Conservation (phyloP, 352 stramenopile species). For the Globisporangium mamillatum region DNA sequence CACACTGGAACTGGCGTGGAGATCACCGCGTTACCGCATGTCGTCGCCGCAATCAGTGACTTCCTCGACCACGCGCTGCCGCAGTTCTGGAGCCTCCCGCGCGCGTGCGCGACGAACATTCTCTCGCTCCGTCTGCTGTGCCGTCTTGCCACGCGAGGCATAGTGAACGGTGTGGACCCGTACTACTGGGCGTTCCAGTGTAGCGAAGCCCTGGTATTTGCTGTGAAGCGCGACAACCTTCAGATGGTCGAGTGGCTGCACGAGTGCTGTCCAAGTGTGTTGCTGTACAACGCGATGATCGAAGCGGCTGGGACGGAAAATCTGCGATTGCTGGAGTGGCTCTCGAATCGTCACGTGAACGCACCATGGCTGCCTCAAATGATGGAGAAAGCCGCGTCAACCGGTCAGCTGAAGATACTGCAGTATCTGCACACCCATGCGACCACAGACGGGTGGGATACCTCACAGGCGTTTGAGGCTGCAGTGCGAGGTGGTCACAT, state of each 20-base stretch:
- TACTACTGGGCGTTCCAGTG: conserved; percentile 2
- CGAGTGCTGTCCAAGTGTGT: background rate
- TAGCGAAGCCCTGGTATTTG: background rate
- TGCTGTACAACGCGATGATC: background rate
- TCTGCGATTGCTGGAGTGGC: background rate
- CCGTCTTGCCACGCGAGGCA: background rate
- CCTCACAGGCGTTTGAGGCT: no score
- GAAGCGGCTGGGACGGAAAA: background rate
- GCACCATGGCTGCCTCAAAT: background rate
- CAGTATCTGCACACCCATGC: background rate
- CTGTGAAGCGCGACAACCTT: background rate
- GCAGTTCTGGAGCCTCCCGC: background rate
- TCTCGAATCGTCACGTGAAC: background rate
- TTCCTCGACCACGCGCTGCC: background rate
- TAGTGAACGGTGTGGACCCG: background rate
- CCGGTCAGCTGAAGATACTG: background rate
- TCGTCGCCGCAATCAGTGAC: background rate
- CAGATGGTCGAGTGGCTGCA: conserved; percentile 7
- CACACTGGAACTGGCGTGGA: background rate
- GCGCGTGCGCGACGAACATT: background rate
- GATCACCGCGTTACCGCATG: background rate
- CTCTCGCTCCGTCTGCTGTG: background rate
- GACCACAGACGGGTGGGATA: background rate
- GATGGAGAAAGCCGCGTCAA: background rate
- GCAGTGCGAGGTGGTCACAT: background rate